Evolutionary conservation across 495 filamentous ascomycete species (phyloP).

Genomic region (Hypoxylon intermedium): DNA sequence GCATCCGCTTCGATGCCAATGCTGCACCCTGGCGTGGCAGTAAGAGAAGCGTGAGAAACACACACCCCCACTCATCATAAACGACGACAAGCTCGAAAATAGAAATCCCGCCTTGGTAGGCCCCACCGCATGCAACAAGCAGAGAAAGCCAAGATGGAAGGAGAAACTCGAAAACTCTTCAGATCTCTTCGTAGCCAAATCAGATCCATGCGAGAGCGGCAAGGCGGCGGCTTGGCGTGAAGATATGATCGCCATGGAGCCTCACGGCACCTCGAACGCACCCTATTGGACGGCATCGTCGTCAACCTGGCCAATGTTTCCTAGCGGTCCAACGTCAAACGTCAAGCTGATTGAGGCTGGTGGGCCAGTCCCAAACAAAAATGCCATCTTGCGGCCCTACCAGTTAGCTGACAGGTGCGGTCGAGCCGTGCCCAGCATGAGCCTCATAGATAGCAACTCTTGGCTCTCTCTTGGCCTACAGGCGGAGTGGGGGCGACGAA

Average conservation of each 20-base stretch:
- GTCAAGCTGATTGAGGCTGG: constrained; percentile 37
- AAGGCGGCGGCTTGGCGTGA: constrained; percentile 31
- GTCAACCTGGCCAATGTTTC: constrained; percentile 23
- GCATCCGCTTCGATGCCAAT: neutral
- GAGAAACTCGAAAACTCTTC: constrained; percentile 16
- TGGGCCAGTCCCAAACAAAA: constrained; percentile 26
- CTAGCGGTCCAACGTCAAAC: constrained; percentile 35
- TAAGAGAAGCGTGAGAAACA: neutral
- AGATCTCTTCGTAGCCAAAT: constrained; percentile 16
- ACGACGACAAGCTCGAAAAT: constrained; percentile 30
- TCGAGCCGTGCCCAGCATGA: constrained; percentile 22
- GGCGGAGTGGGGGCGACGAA: constrained; percentile 19
- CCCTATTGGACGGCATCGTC: constrained; percentile 15
- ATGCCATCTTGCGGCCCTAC: constrained; percentile 13
- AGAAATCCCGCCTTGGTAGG: constrained; percentile 18
- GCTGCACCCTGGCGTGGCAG: neutral
- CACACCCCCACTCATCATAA: constrained; percentile 14
- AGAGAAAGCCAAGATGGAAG: constrained; percentile 15
- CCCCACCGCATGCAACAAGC: neutral
- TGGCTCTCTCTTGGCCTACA: constrained; percentile 29
- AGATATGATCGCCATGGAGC: constrained; percentile 38
- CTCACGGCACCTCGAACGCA: constrained; percentile 14
- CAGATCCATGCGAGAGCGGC: constrained; percentile 10
- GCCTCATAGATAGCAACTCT: constrained; percentile 37
- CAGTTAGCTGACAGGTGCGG: constrained; percentile 9